A percentile compares a stretch with the other conserved stretches of the same genome.
Evolutionary conservation across 148 eudicot genomes (phyloP).

Genomic region (Chenopodium formosanum): DNA sequence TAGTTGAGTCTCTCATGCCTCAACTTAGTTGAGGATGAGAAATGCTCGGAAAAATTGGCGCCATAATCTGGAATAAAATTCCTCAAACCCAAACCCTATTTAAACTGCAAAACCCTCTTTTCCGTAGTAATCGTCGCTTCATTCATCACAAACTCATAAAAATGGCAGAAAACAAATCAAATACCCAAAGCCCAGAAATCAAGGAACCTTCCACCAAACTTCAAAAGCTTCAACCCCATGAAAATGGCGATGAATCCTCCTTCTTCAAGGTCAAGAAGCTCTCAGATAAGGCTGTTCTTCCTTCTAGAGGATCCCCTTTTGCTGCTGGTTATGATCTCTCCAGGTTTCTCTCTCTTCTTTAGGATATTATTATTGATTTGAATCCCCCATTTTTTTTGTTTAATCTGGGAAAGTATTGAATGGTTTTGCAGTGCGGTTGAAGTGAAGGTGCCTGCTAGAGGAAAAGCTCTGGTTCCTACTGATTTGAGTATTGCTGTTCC

Average conservation of each 20-base stretch:
- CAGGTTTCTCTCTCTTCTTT: slow-evolving; percentile 35
- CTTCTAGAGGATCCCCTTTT: slow-evolving; percentile 60
- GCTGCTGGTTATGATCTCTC: slow-evolving; percentile 90
- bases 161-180: slow-evolving; percentile 41
- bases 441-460: slow-evolving; percentile 76
- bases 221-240: slow-evolving; percentile 44
- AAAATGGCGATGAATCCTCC: slow-evolving; percentile 14
- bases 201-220: slow-evolving; percentile 50
- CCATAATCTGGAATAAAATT: slow-evolving; percentile 5
- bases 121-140: background rate
- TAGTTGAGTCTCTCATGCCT: no score
- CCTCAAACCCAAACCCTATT: background rate
- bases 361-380: background rate
- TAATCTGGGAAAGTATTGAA: background rate
- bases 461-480: slow-evolving; percentile 78
- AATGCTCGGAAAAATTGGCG: slow-evolving; percentile 33
- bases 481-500: slow-evolving; percentile 86
- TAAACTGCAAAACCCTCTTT: background rate
- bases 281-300: slow-evolving; percentile 72
- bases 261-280: slow-evolving; percentile 63
- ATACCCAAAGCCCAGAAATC: slow-evolving; percentile 30
- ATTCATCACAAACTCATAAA: background rate
- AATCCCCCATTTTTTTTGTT: background rate
- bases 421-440: slow-evolving; percentile 51
- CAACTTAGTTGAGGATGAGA: no score